phyloP scores from a whole-genome alignment of 495 filamentous ascomycete genomes.

The Neurospora sp. region DNA sequence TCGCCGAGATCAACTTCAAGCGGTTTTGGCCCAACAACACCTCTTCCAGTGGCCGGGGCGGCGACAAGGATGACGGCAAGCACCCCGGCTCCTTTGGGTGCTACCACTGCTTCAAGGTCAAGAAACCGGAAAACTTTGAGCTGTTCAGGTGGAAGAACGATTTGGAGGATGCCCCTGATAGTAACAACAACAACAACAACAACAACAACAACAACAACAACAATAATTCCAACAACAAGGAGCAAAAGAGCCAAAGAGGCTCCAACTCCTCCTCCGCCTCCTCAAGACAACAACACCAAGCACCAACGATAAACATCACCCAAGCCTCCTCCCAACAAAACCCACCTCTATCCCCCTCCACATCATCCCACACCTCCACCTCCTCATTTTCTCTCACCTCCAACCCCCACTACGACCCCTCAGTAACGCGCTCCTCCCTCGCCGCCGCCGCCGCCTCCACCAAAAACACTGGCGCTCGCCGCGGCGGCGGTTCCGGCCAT shows the following conservation, averaged over 20 bases:
- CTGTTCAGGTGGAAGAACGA: conserved; percentile 10
- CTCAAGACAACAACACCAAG: background rate
- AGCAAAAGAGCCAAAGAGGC: background rate
- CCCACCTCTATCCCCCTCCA: conserved; percentile 1
- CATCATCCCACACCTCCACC: conserved; percentile 17
- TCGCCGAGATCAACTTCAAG: conserved; percentile 14
- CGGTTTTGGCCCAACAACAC: conserved; percentile 7
- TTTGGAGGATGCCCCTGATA: background rate
- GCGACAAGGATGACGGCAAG: background rate
- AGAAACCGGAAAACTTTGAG: conserved; percentile 16
- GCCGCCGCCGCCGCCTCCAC: background rate
- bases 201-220: background rate
- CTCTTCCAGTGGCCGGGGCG: background rate
- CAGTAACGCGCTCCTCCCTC: conserved; percentile 15
- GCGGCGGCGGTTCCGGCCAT: background rate
- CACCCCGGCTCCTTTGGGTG: conserved; percentile 14
- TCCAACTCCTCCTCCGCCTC: background rate
- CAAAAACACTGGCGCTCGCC: background rate
- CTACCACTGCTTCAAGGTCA: conserved; percentile 20
- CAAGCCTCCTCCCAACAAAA: background rate
- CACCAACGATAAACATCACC: background rate
- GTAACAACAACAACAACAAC: background rate
- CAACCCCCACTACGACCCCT: conserved; percentile 21
- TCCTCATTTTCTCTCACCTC: conserved; percentile 11
- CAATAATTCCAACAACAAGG: background rate